Evolutionary conservation across 140 eudicot genomes (phyloP).

Genomic region (Cichorium intybus): DNA sequence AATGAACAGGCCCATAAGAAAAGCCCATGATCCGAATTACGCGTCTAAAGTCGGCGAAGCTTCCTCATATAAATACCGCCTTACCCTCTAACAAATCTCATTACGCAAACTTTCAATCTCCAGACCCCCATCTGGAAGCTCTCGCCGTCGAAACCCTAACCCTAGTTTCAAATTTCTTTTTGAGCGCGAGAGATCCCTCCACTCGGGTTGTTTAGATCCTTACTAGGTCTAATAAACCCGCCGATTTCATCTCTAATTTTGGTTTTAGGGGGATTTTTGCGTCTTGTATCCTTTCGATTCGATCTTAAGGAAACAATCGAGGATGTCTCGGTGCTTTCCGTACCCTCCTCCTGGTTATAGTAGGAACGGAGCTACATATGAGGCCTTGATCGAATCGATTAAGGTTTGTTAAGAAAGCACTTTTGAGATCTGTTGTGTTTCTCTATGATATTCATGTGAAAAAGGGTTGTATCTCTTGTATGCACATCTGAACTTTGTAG

Average conservation of each 20-base stretch:
- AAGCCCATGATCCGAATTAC: constrained; percentile 18
- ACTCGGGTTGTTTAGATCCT: constrained; percentile 25
- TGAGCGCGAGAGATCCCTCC: neutral
- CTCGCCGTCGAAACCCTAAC: constrained; percentile 40
- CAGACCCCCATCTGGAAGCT: neutral
- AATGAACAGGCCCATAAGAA: neutral
- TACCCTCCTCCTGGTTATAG: constrained; percentile 76
- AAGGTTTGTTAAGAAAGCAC: constrained; percentile 69
- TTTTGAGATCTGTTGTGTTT: constrained; percentile 37
- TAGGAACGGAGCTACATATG: constrained; percentile 51
- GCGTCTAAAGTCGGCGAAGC: constrained; percentile 29
- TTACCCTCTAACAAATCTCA: constrained; percentile 1
- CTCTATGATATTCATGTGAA: neutral
- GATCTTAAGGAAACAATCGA: constrained; percentile 24
- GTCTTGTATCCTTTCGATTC: constrained; percentile 12
- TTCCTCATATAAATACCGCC: constrained; percentile 11
- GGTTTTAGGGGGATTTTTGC: neutral
- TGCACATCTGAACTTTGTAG: constrained; percentile 9
- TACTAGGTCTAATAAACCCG: constrained; percentile 13
- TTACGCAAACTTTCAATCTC: constrained; percentile 21
- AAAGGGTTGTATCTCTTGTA: constrained; percentile 5
- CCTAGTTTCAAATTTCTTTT: constrained; percentile 12
- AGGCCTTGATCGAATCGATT: constrained; percentile 93
- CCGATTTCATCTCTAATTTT: neutral
- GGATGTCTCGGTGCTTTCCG: constrained; percentile 94